phyloP scores from a whole-genome alignment of 2,329 filamentous ascomycete genomes.

The Sclerotinia trifoliorum region DNA sequence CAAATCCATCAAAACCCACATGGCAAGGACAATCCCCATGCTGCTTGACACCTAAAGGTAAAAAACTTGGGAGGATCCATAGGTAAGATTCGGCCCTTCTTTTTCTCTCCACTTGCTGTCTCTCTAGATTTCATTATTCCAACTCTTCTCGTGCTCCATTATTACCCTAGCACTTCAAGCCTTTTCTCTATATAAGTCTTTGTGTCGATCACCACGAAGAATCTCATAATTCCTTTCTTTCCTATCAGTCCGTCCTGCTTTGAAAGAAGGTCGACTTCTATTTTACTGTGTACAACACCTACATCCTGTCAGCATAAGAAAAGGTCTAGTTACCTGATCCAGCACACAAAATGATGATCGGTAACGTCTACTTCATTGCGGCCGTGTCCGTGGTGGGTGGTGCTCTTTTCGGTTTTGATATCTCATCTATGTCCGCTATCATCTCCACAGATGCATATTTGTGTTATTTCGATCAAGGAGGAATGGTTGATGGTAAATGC shows the following conservation, averaged over 20 bases:
- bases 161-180: neutral
- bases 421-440: conserved; percentile 58
- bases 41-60: neutral
- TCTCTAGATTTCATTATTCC: conserved; percentile 12
- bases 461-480: conserved; percentile 49
- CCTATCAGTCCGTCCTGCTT: neutral
- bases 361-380: conserved; percentile 39
- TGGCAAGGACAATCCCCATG: conserved; percentile 9
- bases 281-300: neutral
- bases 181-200: conserved; percentile 15
- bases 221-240: neutral
- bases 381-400: conserved; percentile 40
- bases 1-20: neutral
- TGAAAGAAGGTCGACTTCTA: neutral
- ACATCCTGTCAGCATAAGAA: conserved; percentile 5
- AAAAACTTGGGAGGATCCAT: conserved; percentile 9
- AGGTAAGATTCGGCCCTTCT: conserved; percentile 19
- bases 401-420: conserved; percentile 49
- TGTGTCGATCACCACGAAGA: conserved; percentile 8
- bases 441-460: conserved; percentile 52
- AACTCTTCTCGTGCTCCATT: conserved; percentile 14
- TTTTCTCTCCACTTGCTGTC: conserved; percentile 1
- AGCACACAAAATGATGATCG: conserved; percentile 31
- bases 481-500: conserved; percentile 45
- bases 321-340: conserved; percentile 11